Evolutionary conservation across 75 land plant genomes (phyloP), one percentile per base, ranked within the genome.

Genomic region (Chamaecyparis obtusa): DNA sequence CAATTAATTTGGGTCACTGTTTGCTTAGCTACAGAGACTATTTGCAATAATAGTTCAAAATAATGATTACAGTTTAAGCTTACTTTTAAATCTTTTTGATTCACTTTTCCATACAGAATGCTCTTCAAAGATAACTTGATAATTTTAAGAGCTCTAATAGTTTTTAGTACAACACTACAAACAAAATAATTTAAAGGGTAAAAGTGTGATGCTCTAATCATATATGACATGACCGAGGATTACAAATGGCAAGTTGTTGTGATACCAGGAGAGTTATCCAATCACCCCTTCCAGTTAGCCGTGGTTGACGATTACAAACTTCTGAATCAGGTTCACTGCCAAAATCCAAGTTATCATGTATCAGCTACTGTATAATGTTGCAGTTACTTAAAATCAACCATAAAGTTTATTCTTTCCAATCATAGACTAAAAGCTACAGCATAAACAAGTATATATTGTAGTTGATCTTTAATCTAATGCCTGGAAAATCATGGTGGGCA

Each of bases 271-370:
- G 41, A 35, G 91, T 90, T 11, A 90, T 49, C 89, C 89, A 88
- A 16, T 88, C 90, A 15, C 85, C 87, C 71, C 81, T 90, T 76
- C 91, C 91, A 55, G 64, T 86, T 71, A 44, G 85, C 51, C 87
- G 72, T 56, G 90, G 87, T 41, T 71, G 86, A 8, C 87, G 86
- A 71, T 88, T 90, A 72, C 91, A 90, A n/a, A 84, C 24, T 85
- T 76, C 90, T 67, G 91, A 80, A 24, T 5, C 9, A 10, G 91
- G 91, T 51, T 90, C 91, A 67, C 91, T 90, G 91, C 84, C 86
- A 33, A 84, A 19, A 81, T 17, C 51, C 84, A 87, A 27, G 36
- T 72, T 72, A 72, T 13, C 11, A 72, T 9, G n/a, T 7, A 32
- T 33, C 13, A 72, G 3, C 11, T 72, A 72, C 76, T 32, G 2